Evolutionary conservation across 352 stramenopile species (phyloP).

Genomic region (Pythium oligandrum): DNA sequence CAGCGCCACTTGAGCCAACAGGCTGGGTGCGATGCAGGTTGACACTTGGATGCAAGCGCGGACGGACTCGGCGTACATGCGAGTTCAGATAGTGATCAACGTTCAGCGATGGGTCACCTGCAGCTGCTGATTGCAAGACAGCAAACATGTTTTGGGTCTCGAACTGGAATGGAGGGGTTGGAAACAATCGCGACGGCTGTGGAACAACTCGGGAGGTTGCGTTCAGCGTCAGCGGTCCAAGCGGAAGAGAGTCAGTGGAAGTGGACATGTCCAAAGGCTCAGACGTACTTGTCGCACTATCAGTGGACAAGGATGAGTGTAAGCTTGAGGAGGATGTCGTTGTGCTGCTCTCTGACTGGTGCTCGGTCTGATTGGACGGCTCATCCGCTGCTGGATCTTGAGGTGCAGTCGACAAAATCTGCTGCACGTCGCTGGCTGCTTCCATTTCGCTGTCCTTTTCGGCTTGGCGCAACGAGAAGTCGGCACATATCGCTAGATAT

Average conservation of each 20-base stretch:
- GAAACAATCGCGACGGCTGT: constrained; percentile 15
- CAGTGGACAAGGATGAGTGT: no score
- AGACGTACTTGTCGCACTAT: no score
- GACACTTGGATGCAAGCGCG: constrained; percentile 36
- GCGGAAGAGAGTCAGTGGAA: no score
- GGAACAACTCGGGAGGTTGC: constrained; percentile 10
- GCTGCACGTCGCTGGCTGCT: constrained; percentile 69
- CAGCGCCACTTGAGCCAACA: constrained; percentile 3
- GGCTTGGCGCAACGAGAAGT: constrained; percentile 90
- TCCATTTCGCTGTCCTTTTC: constrained; percentile 84
- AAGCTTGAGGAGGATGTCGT: no score
- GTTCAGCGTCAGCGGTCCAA: constrained; percentile 7
- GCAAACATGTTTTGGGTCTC: constrained; percentile 44
- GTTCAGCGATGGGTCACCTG: constrained; percentile 43
- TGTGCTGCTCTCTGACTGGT: no score
- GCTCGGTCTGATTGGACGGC: no score
- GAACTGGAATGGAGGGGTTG: constrained; percentile 11
- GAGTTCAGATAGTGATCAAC: constrained; percentile 85
- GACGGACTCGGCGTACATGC: constrained; percentile 73
- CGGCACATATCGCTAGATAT: constrained; percentile 93
- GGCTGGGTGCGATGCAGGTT: constrained; percentile 18
- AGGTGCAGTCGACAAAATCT: constrained; percentile 59
- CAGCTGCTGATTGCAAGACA: constrained; percentile 52
- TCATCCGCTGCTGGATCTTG: constrained; percentile 53
- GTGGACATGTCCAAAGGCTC: no score